A percentile compares a stretch with the other conserved stretches of the same genome.
These are phyloP conservation scores for Laguncularia racemosa DNA, from an alignment of 345 rosid genomes.

Conservation along the genomic window DNA sequence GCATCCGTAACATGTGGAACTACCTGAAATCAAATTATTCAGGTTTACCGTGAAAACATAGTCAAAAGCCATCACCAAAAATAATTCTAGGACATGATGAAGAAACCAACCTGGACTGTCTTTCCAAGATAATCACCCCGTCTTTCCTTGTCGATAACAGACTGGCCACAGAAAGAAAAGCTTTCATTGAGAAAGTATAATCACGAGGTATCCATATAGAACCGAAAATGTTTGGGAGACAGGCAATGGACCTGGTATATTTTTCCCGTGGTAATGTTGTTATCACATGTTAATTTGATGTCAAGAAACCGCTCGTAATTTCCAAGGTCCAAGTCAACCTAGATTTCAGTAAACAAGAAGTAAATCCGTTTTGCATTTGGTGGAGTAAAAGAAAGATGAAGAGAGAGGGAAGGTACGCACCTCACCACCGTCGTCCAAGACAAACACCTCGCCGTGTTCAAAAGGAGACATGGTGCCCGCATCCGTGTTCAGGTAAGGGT, in stretches of 20 bases:
- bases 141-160: conserved; percentile 87
- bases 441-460: conserved; percentile 99
- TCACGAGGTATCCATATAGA: too few relatives aligned
- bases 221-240: too few relatives aligned
- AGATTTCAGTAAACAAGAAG: too few relatives aligned
- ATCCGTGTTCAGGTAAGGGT: conserved; percentile 92
- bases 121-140: conserved; percentile 93
- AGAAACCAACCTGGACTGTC: conserved; percentile 73
- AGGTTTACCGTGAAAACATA: too few relatives aligned
- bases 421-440: conserved; percentile 98
- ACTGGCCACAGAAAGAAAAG: conserved; percentile 30
- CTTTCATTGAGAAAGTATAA: too few relatives aligned
- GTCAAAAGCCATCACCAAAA: too few relatives aligned
- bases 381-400: too few relatives aligned
- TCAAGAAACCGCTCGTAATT: conserved; percentile 95
- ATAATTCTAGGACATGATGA: not conserved
- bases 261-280: conserved; percentile 92
- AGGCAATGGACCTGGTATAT: conserved; percentile 57
- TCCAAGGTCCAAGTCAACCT: conserved; percentile 99
- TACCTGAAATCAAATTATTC: conserved; percentile 38
- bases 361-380: too few relatives aligned
- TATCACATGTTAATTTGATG: conserved; percentile 72
- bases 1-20: conserved; percentile 98
- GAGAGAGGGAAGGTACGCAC: conserved; percentile 20
- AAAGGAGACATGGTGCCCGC: conserved; percentile 99